Conservation (phyloP, 306 rosid species). For the Canavalia ensiformis region DNA sequence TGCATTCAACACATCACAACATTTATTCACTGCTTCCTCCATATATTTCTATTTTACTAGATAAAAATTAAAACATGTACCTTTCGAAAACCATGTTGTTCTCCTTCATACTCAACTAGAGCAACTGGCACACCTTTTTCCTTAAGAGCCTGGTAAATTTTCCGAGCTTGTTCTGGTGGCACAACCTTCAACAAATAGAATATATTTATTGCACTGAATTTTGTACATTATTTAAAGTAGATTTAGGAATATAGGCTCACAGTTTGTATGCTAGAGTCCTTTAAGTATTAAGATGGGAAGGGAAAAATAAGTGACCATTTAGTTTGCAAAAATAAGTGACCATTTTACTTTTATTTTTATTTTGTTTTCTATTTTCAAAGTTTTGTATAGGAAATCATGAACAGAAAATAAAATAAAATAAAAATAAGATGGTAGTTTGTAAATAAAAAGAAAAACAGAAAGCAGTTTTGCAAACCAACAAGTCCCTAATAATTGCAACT, state of each 20-base stretch:
- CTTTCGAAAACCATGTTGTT: slow-evolving; percentile 97
- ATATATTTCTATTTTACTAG: no score
- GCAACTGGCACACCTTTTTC: slow-evolving; percentile 94
- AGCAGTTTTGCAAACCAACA: no score
- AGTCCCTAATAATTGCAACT: no score
- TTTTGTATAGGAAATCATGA: no score
- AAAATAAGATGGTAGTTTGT: no score
- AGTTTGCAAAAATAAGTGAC: no score
- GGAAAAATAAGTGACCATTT: not conserved
- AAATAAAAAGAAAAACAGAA: no score
- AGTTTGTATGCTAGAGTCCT: not conserved
- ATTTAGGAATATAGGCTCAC: not conserved
- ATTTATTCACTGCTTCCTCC: slow-evolving; percentile 12
- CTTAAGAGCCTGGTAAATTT: slow-evolving; percentile 84
- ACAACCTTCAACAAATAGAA: slow-evolving; percentile 69
- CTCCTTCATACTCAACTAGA: slow-evolving; percentile 94
- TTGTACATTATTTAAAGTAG: not conserved
- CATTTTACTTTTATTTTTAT: no score
- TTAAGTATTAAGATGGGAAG: not conserved
- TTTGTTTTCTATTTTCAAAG: no score
- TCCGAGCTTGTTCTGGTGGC: slow-evolving; percentile 84
- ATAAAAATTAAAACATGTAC: slow-evolving; percentile 47
- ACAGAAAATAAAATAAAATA: no score
- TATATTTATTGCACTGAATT: slow-evolving; percentile 2
- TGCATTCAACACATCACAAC: slow-evolving; percentile 51